A percentile compares a stretch with the other conserved stretches of the same genome.
These are phyloP conservation scores for Chytriomyces hyalinus DNA, from an alignment of 192 early-diverging fungal genomes.

Conservation along the genomic window DNA sequence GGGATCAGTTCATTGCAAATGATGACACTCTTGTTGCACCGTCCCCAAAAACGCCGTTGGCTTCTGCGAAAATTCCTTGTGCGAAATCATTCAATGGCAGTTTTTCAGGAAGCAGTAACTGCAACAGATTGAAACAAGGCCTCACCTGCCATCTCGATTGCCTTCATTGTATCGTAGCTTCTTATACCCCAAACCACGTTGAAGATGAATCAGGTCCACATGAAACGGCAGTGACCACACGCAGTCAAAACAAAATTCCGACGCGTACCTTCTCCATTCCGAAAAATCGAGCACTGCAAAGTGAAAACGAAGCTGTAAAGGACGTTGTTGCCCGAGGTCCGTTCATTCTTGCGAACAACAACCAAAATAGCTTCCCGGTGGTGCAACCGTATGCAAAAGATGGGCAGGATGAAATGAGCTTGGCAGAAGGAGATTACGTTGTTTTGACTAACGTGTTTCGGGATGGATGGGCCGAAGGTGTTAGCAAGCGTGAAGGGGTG, in stretches of 20 bases:
- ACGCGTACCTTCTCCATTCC: constrained; percentile 25
- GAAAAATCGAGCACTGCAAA: constrained; percentile 19
- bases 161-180: no score
- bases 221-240: constrained; percentile 16
- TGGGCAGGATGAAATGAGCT: constrained; percentile 41
- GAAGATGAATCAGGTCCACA: no score
- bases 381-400: constrained; percentile 32
- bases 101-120: no score
- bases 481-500: constrained; percentile 43
- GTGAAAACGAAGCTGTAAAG: constrained; percentile 5
- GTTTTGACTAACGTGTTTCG: constrained; percentile 36
- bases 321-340: constrained; percentile 21
- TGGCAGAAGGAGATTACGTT: constrained; percentile 28
- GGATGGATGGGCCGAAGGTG: constrained; percentile 53
- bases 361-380: constrained; percentile 41
- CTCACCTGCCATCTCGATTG: no score
- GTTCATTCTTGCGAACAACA: constrained; percentile 38
- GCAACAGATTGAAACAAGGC: no score
- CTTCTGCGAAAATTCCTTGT: no score
- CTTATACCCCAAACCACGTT: no score
- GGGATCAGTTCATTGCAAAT: no score
- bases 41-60: no score
- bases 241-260: constrained; percentile 11
- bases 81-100: no score
- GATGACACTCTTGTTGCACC: no score